Percentiles rank a stretch among this genome's conserved stretches.
These are phyloP conservation scores for Ustilago curta DNA, from an alignment of 1,284 basidiomycete genomes.

Conservation along the genomic window DNA sequence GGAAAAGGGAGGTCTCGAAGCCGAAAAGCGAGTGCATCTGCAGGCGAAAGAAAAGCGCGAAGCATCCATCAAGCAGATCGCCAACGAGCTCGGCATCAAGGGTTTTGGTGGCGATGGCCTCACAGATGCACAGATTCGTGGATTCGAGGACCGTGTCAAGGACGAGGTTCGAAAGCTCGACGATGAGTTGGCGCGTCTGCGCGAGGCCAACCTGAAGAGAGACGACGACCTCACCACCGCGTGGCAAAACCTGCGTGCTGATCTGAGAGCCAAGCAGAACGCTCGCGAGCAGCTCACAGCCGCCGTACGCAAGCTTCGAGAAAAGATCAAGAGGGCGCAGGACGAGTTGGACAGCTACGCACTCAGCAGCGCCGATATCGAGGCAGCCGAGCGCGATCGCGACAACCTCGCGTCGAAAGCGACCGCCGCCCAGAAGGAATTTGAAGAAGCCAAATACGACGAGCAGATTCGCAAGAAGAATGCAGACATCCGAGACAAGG, in stretches of 20 bases:
- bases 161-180: constrained; percentile 48
- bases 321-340: constrained; percentile 52
- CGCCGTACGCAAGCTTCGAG: constrained; percentile 42
- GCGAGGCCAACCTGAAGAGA: constrained; percentile 30
- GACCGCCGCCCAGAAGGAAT: constrained; percentile 41
- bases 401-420: constrained; percentile 38
- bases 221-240: constrained; percentile 40
- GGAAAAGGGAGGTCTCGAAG: constrained; percentile 66
- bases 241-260: constrained; percentile 55
- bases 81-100: constrained; percentile 78
- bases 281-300: constrained; percentile 49
- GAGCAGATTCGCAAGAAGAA: constrained; percentile 76
- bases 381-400: constrained; percentile 42
- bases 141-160: constrained; percentile 74
- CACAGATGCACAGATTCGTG: constrained; percentile 76
- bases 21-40: constrained; percentile 72
- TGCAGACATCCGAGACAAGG: constrained; percentile 75
- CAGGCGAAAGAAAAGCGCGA: constrained; percentile 81
- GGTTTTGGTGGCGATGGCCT: constrained; percentile 79
- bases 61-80: constrained; percentile 78
- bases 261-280: constrained; percentile 49
- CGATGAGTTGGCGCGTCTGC: constrained; percentile 34
- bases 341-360: constrained; percentile 53
- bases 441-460: constrained; percentile 74
- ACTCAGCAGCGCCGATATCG: constrained; percentile 44